A percentile compares a stretch with the other conserved stretches of the same genome.
phyloP scores from a whole-genome alignment of 148 eudicot genomes.

The Spergularia marina region DNA sequence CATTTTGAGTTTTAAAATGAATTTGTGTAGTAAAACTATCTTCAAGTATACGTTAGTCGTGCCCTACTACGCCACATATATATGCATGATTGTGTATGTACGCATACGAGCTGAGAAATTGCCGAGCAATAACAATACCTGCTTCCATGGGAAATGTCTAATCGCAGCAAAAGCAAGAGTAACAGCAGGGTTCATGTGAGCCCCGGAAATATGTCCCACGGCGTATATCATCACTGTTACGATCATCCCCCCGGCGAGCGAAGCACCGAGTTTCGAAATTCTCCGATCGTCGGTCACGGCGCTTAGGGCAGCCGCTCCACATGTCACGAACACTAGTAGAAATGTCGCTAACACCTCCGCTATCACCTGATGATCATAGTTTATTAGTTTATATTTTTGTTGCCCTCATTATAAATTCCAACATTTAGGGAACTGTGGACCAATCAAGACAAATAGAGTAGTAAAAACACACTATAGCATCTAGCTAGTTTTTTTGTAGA shows the following conservation, averaged over 20 bases:
- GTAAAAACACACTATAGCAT: too few species aligned
- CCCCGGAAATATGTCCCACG: constrained; percentile 79
- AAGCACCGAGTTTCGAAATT: constrained; percentile 51
- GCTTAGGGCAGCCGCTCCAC: constrained; percentile 56
- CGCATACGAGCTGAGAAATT: too few species aligned
- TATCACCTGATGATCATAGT: constrained; percentile 38
- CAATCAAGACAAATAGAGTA: too few species aligned
- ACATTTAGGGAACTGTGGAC: too few species aligned
- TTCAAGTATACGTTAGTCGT: too few species aligned
- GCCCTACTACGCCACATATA: too few species aligned
- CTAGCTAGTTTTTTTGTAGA: too few species aligned
- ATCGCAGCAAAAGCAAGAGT: constrained; percentile 67
- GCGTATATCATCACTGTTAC: constrained; percentile 79
- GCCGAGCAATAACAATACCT: constrained; percentile 26
- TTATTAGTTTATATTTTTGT: too few species aligned
- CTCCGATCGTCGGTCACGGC: constrained; percentile 31
- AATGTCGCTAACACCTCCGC: constrained; percentile 65
- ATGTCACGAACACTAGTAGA: constrained; percentile 62
- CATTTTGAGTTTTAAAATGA: too few species aligned
- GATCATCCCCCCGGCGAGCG: constrained; percentile 61
- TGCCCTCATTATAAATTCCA: too few species aligned
- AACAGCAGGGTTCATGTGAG: constrained; percentile 83
- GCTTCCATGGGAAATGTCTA: constrained; percentile 63
- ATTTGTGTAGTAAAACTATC: too few species aligned
- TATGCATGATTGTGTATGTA: too few species aligned